A percentile compares a stretch with the other conserved stretches of the same genome.
Conservation (phyloP, 306 rosid genomes). For the Casuarina equisetifolia region DNA sequence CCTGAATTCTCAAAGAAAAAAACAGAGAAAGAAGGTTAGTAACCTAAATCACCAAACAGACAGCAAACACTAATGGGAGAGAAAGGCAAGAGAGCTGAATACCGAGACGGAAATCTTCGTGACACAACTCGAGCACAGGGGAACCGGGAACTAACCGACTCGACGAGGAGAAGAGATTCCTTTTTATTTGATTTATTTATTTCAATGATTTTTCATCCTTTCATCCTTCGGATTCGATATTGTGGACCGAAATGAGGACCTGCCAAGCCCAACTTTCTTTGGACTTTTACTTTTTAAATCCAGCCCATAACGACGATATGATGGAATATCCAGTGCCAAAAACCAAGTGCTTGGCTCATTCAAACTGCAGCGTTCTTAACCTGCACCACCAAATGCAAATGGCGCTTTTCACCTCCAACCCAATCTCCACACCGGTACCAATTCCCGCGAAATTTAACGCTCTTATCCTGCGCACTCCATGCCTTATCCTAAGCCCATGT, state of each 20-base stretch:
- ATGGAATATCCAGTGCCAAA: too few relatives aligned
- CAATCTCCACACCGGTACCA: background rate
- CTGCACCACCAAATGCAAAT: background rate
- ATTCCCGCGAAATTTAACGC: conserved; percentile 22
- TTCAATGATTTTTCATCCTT: background rate
- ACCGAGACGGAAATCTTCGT: background rate
- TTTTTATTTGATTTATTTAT: background rate
- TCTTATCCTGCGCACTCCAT: conserved; percentile 22
- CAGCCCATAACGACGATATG: too few relatives aligned
- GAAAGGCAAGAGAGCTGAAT: background rate
- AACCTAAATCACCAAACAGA: background rate
- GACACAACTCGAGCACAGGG: background rate
- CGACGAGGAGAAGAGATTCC: background rate
- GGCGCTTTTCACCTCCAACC: conserved; percentile 18
- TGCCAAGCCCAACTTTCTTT: too few relatives aligned
- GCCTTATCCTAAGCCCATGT: conserved; percentile 21
- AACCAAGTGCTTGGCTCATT: too few relatives aligned
- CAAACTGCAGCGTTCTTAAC: background rate
- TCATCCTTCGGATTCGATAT: too few relatives aligned
- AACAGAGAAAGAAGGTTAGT: background rate
- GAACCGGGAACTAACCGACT: background rate
- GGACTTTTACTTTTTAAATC: too few relatives aligned
- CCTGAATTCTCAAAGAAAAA: background rate
- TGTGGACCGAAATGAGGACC: too few relatives aligned
- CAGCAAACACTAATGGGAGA: background rate